These are phyloP conservation scores for Backusella tuberculispora DNA, from an alignment of 192 early-diverging fungal species.

Conservation along the genomic window DNA sequence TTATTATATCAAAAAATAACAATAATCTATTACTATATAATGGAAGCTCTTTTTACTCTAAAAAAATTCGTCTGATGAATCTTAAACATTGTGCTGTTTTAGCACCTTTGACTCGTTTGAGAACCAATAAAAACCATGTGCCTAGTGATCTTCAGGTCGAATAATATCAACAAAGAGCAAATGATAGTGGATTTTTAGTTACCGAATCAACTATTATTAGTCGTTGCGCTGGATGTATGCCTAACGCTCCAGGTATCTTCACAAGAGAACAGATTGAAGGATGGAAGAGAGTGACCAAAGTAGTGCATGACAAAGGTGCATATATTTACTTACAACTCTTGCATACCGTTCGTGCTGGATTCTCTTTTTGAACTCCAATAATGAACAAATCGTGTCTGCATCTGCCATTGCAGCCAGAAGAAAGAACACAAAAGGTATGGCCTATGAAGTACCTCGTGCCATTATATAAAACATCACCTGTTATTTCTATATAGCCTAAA, in stretches of 20 bases:
- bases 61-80: not conserved
- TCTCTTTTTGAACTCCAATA: not conserved
- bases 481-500: no score
- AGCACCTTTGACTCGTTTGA: conserved; percentile 26
- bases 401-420: conserved; percentile 23
- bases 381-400: conserved; percentile 19
- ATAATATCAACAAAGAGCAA: conserved; percentile 32
- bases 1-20: no score
- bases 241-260: conserved; percentile 37
- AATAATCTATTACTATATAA: no score
- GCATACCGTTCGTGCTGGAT: conserved; percentile 34
- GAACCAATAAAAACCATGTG: not conserved
- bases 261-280: conserved; percentile 42
- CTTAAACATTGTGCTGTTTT: conserved; percentile 27
- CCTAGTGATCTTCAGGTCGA: conserved; percentile 15
- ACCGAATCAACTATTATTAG: conserved; percentile 26
- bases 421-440: not conserved
- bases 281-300: conserved; percentile 57
- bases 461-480: not conserved
- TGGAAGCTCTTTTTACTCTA: conserved; percentile 23
- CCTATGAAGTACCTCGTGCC: conserved; percentile 24
- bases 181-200: conserved; percentile 23
- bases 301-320: conserved; percentile 57
- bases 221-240: conserved; percentile 7
- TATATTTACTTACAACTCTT: conserved; percentile 60